A percentile compares a stretch with the other conserved stretches of the same genome.
phyloP scores from a whole-genome alignment of 2,329 filamentous ascomycete genomes.

The Clarireedia hainanense region DNA sequence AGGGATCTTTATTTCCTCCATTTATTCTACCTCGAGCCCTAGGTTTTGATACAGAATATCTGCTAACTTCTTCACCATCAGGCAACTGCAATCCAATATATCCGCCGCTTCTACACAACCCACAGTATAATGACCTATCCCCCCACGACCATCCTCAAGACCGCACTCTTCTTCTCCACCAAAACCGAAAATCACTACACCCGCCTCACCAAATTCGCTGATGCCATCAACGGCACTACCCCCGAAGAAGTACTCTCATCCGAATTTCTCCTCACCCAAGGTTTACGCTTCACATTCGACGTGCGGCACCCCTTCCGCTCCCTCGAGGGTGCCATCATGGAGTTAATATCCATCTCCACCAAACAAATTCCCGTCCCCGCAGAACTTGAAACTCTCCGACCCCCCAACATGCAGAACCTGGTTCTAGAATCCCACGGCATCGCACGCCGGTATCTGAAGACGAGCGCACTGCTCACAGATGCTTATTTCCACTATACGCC shows the following conservation, averaged over 20 bases:
- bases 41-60: no score
- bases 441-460: conserved; percentile 67
- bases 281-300: conserved; percentile 87
- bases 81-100: conserved; percentile 45
- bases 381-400: conserved; percentile 7
- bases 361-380: neutral
- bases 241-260: conserved; percentile 80
- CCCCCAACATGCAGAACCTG: conserved; percentile 31
- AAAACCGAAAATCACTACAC: conserved; percentile 81
- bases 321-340: conserved; percentile 78
- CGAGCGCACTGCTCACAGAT: conserved; percentile 78
- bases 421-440: conserved; percentile 59
- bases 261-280: conserved; percentile 89
- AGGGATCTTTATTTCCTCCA: neutral
- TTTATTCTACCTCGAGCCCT: neutral
- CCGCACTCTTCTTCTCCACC: conserved; percentile 83
- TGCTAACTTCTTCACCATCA: conserved; percentile 4
- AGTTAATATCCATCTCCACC: conserved; percentile 41
- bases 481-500: conserved; percentile 97
- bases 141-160: conserved; percentile 80
- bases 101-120: conserved; percentile 90
- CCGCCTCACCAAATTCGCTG: conserved; percentile 52
- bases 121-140: conserved; percentile 97
- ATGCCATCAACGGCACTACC: conserved; percentile 61
- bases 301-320: conserved; percentile 85